Conservation (phyloP, 1,139 yeast species). For the Sugiyamaella pinicola region DNA sequence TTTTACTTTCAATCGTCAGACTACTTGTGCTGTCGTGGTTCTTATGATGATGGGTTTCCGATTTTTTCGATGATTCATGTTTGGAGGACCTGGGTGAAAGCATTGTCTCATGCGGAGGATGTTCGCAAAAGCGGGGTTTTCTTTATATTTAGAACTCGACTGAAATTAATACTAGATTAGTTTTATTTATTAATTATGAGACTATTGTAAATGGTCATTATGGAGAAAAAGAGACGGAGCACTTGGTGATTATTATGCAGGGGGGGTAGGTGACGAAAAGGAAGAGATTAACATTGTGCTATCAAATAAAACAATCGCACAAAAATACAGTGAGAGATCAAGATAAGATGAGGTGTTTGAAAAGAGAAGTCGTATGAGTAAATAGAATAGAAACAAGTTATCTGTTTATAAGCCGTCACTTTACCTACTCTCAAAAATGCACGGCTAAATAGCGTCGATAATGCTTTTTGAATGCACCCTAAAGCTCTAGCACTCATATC, state of each 20-base stretch:
- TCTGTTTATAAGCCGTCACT: too few relatives aligned
- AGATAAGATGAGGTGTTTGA: too few relatives aligned
- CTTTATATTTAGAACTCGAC: not conserved
- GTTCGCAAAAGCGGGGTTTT: not conserved
- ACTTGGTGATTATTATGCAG: not conserved
- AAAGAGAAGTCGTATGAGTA: too few relatives aligned
- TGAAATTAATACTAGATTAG: not conserved
- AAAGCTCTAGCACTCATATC: too few relatives aligned
- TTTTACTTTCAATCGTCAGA: not conserved
- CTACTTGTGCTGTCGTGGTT: not conserved
- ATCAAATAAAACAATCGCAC: too few relatives aligned
- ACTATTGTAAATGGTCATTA: not conserved
- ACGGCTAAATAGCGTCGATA: too few relatives aligned
- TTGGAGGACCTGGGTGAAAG: not conserved
- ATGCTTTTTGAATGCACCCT: too few relatives aligned
- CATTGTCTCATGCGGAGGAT: not conserved
- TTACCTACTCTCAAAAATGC: too few relatives aligned
- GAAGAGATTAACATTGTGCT: not conserved
- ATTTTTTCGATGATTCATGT: not conserved
- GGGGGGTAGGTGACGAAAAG: not conserved
- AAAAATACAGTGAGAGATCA: too few relatives aligned
- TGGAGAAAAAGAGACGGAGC: not conserved
- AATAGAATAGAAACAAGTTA: too few relatives aligned
- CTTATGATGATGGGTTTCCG: not conserved
- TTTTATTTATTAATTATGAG: slow-evolving; percentile 3